A percentile compares a stretch with the other conserved stretches of the same genome.
Conservation (phyloP, 2,329 filamentous ascomycete genomes). For the Zymoseptoria ardabiliae region DNA sequence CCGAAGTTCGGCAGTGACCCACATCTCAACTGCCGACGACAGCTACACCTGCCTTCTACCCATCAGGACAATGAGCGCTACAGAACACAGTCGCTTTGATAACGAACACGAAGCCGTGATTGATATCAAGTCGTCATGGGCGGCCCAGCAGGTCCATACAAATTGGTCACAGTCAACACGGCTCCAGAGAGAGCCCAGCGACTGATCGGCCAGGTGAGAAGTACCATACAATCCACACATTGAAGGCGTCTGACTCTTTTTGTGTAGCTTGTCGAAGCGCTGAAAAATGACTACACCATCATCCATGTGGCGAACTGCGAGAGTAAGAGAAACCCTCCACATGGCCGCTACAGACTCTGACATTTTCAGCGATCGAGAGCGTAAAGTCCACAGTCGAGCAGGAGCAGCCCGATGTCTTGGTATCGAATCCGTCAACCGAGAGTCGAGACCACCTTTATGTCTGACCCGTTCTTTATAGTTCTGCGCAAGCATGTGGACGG, state of each 20-base stretch:
- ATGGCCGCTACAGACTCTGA: neutral
- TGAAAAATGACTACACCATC: constrained; percentile 59
- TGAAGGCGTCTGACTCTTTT: neutral
- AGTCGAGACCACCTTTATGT: neutral
- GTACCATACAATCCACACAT: neutral
- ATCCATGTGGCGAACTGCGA: constrained; percentile 55
- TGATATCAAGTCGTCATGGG: neutral
- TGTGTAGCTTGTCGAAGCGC: constrained; percentile 46
- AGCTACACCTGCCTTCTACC: too few relatives aligned
- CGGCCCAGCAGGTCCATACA: constrained; percentile 46
- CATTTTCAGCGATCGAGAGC: constrained; percentile 23
- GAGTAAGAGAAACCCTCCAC: constrained; percentile 37
- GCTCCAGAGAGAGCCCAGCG: constrained; percentile 57
- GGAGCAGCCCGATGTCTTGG: constrained; percentile 40
- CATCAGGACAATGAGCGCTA: too few relatives aligned
- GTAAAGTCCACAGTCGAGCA: constrained; percentile 48
- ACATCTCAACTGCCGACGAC: neutral
- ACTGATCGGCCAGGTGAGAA: constrained; percentile 45
- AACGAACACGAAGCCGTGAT: too few relatives aligned
- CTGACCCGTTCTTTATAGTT: constrained; percentile 39
- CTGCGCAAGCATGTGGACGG: constrained; percentile 54
- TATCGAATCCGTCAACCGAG: neutral
- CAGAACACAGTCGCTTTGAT: too few relatives aligned
- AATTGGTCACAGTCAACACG: constrained; percentile 61
- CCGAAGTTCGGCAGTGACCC: neutral